Conservation (phyloP, 106 monocot species). For the Phalaenopsis equestris region DNA sequence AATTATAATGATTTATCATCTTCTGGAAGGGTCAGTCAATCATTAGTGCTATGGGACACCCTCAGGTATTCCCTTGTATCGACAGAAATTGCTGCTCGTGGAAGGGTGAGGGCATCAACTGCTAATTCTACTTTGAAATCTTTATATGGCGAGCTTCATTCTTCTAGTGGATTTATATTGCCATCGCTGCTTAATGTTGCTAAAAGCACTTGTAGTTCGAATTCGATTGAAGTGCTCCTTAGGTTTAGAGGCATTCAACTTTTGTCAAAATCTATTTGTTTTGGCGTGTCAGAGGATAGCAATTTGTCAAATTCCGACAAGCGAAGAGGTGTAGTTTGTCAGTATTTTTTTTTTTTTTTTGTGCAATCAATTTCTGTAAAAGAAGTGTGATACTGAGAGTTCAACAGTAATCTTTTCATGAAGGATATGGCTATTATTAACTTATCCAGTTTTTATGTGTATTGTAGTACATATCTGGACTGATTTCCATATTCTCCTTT, state of each 20-base stretch:
- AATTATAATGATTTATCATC: slow-evolving; percentile 23
- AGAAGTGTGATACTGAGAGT: not conserved
- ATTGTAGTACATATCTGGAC: not conserved
- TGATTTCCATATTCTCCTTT: not conserved
- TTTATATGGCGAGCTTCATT: slow-evolving; percentile 47
- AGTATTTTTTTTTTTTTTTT: not conserved
- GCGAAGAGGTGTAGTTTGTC: slow-evolving; percentile 30
- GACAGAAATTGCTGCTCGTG: slow-evolving; percentile 80
- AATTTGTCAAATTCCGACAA: slow-evolving; percentile 23
- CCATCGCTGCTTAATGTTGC: slow-evolving; percentile 42
- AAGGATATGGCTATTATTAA: not conserved
- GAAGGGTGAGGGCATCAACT: slow-evolving; percentile 19
- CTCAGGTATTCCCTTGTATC: slow-evolving; percentile 64
- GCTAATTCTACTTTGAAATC: slow-evolving; percentile 29
- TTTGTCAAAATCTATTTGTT: slow-evolving; percentile 57
- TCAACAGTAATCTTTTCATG: not conserved
- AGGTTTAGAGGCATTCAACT: slow-evolving; percentile 67
- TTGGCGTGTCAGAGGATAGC: slow-evolving; percentile 34
- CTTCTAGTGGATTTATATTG: slow-evolving; percentile 61
- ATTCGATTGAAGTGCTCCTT: slow-evolving; percentile 43
- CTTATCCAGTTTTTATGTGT: not conserved
- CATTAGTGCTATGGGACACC: slow-evolving; percentile 74
- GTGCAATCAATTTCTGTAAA: not conserved
- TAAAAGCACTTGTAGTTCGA: slow-evolving; percentile 38
- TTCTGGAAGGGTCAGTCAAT: slow-evolving; percentile 38